Evolutionary conservation across 768 basidiomycete species (phyloP), one percentile per base, ranked within the genome.

Genomic region (Brasilioporus rufonigricans): DNA sequence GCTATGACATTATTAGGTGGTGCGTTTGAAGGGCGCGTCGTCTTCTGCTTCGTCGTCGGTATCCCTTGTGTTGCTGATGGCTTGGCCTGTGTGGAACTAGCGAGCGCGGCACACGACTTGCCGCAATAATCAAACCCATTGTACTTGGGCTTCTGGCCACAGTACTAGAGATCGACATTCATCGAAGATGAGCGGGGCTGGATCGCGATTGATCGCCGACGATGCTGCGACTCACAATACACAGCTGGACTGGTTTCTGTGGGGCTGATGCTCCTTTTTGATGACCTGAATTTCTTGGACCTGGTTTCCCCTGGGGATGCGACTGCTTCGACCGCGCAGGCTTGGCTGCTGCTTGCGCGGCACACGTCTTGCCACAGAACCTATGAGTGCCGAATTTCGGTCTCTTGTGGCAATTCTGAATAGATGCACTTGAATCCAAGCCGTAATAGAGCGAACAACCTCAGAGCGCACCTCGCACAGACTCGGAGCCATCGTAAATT

Each of bases 131-230:
- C 79, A 62, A 80, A 82, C 59, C 74, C 75, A 53, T 73, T 78
- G 71, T 77, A 82, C 68, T 83, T 87, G 12, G 83, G 81, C 58
- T 81, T 84, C 70, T 80, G 79, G 59, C 82, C 78, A 65, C 86
- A 87, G 33, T 69, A 33, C 70, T 71, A 44, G 24, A 58, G 61
- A 65, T 67, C 64, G 65, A 50, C 63, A 45, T 19, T 50, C 65
- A 60, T 65, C 57, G 47, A 55, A 54, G 50, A 58, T 67, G 53
- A 61, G 50, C 44, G 50, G 26, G n/a, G 23, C 19, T 33, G 40
- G 62, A 67, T 71, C 67, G 53, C 51, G 54, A 67, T 65, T 63
- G 66, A 65, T 71, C 61, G 60, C 52, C 31, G 51, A 53, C 26
- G 45, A 56, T 48, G 57, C 44, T 50, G 44, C 26, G 44, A 65